phyloP scores from a whole-genome alignment of 2,329 filamentous ascomycete species.

The Fusarium neocosmosporiellum region DNA sequence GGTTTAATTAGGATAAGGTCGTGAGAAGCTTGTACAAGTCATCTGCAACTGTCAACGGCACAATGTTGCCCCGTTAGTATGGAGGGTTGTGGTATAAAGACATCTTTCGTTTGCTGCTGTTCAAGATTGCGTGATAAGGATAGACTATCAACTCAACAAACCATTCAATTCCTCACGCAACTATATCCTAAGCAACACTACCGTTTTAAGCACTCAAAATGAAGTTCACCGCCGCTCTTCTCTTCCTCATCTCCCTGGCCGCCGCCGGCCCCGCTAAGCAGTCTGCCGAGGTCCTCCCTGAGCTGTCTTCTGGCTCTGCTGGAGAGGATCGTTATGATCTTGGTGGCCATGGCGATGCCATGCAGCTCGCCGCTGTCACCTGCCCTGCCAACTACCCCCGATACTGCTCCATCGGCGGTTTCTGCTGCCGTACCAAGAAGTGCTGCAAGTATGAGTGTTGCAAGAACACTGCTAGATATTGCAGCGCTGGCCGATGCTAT shows the following conservation, averaged over 20 bases:
- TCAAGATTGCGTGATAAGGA: neutral
- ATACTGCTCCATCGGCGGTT: conserved; percentile 16
- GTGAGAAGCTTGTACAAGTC: neutral
- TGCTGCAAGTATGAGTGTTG: conserved; percentile 30
- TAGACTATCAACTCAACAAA: neutral
- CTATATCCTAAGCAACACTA: neutral
- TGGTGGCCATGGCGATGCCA: neutral
- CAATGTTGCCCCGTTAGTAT: conserved; percentile 6
- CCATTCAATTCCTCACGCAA: neutral
- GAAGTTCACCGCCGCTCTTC: conserved; percentile 12
- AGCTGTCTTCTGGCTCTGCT: conserved; percentile 3
- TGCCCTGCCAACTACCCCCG: conserved; percentile 28
- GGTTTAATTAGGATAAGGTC: neutral
- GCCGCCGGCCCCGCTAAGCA: conserved; percentile 10
- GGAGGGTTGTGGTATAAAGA: conserved; percentile 9
- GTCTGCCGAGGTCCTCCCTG: conserved; percentile 14
- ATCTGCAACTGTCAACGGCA: conserved; percentile 1
- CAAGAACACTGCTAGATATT: conserved; percentile 21
- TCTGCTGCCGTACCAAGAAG: conserved; percentile 27
- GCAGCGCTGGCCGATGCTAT: conserved; percentile 26
- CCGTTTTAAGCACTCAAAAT: neutral
- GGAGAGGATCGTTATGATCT: conserved; percentile 15
- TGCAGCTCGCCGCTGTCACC: conserved; percentile 4
- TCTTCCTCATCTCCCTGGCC: conserved; percentile 17
- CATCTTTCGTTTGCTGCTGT: neutral